Evolutionary conservation across 768 basidiomycete species (phyloP).

Genomic region (Gyrodon lividus): DNA sequence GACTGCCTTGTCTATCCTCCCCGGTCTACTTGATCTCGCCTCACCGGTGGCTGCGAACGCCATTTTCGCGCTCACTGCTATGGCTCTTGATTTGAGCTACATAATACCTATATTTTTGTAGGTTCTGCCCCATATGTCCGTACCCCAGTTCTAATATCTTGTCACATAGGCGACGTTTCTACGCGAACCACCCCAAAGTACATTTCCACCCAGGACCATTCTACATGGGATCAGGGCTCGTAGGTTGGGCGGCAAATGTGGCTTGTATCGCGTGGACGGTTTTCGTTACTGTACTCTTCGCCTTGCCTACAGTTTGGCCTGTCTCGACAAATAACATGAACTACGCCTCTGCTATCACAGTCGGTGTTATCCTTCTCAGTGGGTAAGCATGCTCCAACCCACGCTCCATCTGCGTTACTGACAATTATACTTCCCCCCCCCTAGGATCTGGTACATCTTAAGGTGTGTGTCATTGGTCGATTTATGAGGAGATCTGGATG

Average conservation of each 20-base stretch:
- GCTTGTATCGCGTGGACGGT: constrained; percentile 69
- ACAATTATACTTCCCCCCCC: not conserved
- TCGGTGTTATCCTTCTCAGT: constrained; percentile 52
- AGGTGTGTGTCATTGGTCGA: constrained; percentile 4
- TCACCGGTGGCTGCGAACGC: constrained; percentile 75
- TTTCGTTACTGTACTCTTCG: constrained; percentile 70
- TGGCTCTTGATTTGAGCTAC: constrained; percentile 76
- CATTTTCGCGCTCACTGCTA: constrained; percentile 79
- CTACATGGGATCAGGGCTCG: constrained; percentile 70
- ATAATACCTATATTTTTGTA: constrained; percentile 76
- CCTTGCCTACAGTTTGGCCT: constrained; percentile 66
- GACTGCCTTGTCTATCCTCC: constrained; percentile 64
- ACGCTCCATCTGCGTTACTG: not conserved
- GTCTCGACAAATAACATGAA: constrained; percentile 77
- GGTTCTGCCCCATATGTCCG: constrained; percentile 5
- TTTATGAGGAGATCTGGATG: not conserved
- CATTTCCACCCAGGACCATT: constrained; percentile 85
- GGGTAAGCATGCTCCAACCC: constrained; percentile 37
- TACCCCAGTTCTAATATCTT: not conserved
- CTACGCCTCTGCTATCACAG: constrained; percentile 70
- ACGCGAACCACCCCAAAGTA: constrained; percentile 74
- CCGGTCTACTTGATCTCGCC: constrained; percentile 74
- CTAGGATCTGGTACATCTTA: constrained; percentile 50
- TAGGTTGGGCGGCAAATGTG: constrained; percentile 61
- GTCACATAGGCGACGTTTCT: constrained; percentile 52